Evolutionary conservation across 495 filamentous ascomycete genomes (phyloP).

Genomic region (Pyrenula massariospora): DNA sequence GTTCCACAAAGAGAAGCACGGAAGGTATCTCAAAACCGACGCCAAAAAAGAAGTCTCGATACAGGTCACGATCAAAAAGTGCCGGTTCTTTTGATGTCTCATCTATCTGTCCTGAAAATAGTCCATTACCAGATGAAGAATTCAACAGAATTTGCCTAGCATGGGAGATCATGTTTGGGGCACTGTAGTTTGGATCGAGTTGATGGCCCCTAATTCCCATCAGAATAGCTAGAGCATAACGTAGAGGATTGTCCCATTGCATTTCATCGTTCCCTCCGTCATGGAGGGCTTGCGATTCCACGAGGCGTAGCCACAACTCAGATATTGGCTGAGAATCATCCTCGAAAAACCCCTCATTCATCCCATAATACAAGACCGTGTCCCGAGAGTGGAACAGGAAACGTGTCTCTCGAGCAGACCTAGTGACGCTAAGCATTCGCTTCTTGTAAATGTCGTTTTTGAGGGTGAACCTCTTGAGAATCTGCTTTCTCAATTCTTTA

Average conservation of each 20-base stretch:
- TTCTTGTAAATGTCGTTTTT: neutral
- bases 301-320: neutral
- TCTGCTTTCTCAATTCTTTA: neutral
- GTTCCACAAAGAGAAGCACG: neutral
- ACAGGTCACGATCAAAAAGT: neutral
- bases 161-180: neutral
- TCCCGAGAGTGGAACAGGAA: neutral
- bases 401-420: neutral
- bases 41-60: neutral
- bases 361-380: neutral
- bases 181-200: neutral
- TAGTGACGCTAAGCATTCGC: neutral
- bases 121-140: neutral
- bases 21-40: neutral
- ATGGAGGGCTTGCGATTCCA: neutral
- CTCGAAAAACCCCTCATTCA: neutral
- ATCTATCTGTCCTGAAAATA: neutral
- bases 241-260: neutral
- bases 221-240: neutral
- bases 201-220: neutral
- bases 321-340: neutral
- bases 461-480: neutral
- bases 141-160: neutral
- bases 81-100: neutral
- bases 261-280: neutral